phyloP scores from a whole-genome alignment of 192 early-diverging fungal genomes.

The Piromyces sp. region DNA sequence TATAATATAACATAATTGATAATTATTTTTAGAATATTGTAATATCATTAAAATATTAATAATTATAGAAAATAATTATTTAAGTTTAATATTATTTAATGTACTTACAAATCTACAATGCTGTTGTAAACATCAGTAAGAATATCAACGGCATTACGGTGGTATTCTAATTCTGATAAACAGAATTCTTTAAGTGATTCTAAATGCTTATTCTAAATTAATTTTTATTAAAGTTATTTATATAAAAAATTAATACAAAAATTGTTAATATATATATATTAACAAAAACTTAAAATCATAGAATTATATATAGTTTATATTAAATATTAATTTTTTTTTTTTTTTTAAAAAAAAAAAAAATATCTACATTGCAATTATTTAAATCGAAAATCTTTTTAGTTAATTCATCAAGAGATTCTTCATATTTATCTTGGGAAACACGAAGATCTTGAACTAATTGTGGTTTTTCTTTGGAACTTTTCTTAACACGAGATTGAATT shows the following conservation, averaged over 20 bases:
- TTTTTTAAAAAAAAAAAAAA: no score
- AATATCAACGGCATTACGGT: not conserved
- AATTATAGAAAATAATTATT: no score
- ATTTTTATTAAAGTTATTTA: not conserved
- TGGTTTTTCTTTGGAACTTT: conserved; percentile 78
- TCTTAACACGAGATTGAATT: conserved; percentile 73
- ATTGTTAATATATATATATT: no score
- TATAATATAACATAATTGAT: no score
- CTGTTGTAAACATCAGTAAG: not conserved
- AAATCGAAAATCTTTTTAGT: conserved; percentile 62
- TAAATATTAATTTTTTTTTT: not conserved
- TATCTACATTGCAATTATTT: conserved; percentile 71
- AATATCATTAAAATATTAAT: no score
- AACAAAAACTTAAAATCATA: no score
- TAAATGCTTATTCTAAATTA: not conserved
- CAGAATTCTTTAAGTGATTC: not conserved
- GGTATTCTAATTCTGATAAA: not conserved
- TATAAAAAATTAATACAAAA: no score
- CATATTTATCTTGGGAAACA: conserved; percentile 78
- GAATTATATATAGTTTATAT: not conserved
- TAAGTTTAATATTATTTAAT: no score
- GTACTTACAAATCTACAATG: not conserved
- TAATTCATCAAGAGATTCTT: conserved; percentile 67
- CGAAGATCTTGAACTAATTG: conserved; percentile 79
- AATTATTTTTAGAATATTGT: no score